Conservation (phyloP, 352 stramenopile genomes). For the Aphanomyces invadans region DNA sequence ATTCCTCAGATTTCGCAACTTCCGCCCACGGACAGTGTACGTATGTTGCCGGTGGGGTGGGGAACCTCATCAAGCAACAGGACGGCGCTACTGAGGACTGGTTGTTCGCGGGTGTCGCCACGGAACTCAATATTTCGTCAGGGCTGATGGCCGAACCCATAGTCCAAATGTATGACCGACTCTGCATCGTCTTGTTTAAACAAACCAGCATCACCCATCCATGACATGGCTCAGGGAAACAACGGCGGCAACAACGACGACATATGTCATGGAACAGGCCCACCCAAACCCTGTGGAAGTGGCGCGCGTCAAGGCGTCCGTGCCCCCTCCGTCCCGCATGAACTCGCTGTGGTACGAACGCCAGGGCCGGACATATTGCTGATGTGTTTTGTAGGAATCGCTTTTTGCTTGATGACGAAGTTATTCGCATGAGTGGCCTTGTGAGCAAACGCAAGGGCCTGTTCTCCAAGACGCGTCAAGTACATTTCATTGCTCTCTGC, state of each 20-base stretch:
- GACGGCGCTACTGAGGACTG: conserved; percentile 83
- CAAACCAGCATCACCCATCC: too few species aligned
- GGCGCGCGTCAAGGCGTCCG: conserved; percentile 59
- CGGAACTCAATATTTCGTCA: conserved; percentile 79
- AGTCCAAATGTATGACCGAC: conserved; percentile 38
- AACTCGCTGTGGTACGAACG: conserved; percentile 73
- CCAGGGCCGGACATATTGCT: conserved; percentile 12
- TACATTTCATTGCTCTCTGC: conserved; percentile 20
- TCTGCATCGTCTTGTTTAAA: too few species aligned
- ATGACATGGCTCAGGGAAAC: conserved; percentile 13
- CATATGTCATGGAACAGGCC: neutral
- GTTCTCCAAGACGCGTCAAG: conserved; percentile 83
- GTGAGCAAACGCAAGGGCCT: conserved; percentile 55
- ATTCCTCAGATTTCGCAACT: conserved; percentile 28
- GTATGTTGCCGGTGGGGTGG: neutral
- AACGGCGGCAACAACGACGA: neutral
- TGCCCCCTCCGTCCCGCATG: conserved; percentile 54
- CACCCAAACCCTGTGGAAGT: conserved; percentile 70
- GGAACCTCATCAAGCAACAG: conserved; percentile 27
- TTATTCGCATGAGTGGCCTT: conserved; percentile 78
- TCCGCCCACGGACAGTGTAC: conserved; percentile 18
- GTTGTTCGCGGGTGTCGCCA: conserved; percentile 81
- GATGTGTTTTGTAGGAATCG: conserved; percentile 40
- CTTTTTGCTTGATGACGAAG: conserved; percentile 79
- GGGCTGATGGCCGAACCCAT: conserved; percentile 60